Base-by-base conservation (phyloP, 164 flowering plant species). In the Stephania yunnanensis region DNA sequence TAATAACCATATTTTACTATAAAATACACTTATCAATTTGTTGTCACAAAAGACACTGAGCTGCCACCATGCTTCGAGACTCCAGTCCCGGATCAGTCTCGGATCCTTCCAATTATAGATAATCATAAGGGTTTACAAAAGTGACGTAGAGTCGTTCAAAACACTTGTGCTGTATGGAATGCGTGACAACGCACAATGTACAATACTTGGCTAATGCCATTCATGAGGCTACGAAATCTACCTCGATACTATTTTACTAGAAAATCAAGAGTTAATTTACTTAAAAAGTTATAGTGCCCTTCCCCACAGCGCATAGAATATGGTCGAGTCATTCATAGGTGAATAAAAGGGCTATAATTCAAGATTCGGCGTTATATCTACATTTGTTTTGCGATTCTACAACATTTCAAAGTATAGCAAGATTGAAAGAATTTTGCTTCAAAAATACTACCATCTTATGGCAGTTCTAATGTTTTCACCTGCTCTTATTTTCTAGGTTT, bases 381-480 rank as follows among this genome's bases (percentile, higher is more conserved):
- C 70, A 15, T 91, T 97, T 50, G 92, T 95, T 69, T 58, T 85
- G 71, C 83, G 91, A 68, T 95, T 92, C 78, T 95, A 95, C 82
- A 85, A 84, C 74, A 92, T 91, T 67, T 95, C 98, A 36, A 93
- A 89, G 86, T 82, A 80, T 74, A 93, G 98, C 78, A 93, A 86
- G 86, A 82, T 88, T 71, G 97, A 93, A 84, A 88, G 99, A 81
- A 93, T 95, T 81, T 93, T 95, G 76, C 97, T 95, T 74, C 90
- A 98, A 46, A 95, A 93, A 77, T 93, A 92, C 80, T 93, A 95
- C 83, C 99, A 95, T 85, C 86, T 95, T 69, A 80, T 95, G 89
- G 99, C 98, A 76, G 98, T 95, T 75, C 77, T 75, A 66, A 95
- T 95, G 92, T 95, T 95, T 86, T 67, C 90, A 69, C 99, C 99